Conservation (phyloP, 1,139 yeast genomes). For the Geotrichum reessii region DNA sequence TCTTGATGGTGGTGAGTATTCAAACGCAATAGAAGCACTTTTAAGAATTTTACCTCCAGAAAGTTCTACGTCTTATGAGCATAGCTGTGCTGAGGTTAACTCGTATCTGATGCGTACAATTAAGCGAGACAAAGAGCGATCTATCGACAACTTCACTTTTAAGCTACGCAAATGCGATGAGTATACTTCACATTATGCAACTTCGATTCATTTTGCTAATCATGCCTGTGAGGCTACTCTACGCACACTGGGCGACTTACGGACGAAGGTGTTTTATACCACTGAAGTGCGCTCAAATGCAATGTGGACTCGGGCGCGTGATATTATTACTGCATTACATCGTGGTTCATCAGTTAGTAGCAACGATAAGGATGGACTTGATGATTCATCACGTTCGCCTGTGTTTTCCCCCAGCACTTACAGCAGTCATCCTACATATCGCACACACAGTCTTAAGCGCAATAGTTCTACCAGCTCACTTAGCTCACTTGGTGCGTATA, state of each 20-base stretch:
- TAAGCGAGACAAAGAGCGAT: conserved; percentile 22
- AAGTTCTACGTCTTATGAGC: conserved; percentile 18
- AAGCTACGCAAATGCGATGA: conserved; percentile 25
- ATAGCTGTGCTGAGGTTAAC: conserved; percentile 24
- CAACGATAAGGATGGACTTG: background rate
- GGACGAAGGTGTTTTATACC: conserved; percentile 34
- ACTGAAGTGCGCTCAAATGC: conserved; percentile 32
- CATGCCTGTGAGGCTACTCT: conserved; percentile 21
- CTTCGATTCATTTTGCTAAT: conserved; percentile 22
- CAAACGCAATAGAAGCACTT: conserved; percentile 22
- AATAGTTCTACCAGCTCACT: conserved; percentile 13
- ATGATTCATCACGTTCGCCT: background rate
- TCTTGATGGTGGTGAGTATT: conserved; percentile 27
- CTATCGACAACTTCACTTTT: conserved; percentile 18
- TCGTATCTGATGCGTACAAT: conserved; percentile 24
- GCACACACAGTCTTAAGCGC: conserved; percentile 11
- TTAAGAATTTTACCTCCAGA: background rate
- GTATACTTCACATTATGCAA: conserved; percentile 24
- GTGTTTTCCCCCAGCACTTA: background rate
- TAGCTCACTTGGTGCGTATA: conserved; percentile 21
- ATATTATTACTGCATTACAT: conserved; percentile 26
- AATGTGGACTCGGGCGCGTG: conserved; percentile 32
- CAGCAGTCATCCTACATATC: background rate
- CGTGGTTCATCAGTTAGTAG: conserved; percentile 5
- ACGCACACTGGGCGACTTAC: conserved; percentile 17